A percentile compares a stretch with the other conserved stretches of the same genome.
These are phyloP conservation scores for Paraphaeosphaeria sporulosa DNA, from an alignment of 2,329 filamentous ascomycete genomes.

Conservation along the genomic window DNA sequence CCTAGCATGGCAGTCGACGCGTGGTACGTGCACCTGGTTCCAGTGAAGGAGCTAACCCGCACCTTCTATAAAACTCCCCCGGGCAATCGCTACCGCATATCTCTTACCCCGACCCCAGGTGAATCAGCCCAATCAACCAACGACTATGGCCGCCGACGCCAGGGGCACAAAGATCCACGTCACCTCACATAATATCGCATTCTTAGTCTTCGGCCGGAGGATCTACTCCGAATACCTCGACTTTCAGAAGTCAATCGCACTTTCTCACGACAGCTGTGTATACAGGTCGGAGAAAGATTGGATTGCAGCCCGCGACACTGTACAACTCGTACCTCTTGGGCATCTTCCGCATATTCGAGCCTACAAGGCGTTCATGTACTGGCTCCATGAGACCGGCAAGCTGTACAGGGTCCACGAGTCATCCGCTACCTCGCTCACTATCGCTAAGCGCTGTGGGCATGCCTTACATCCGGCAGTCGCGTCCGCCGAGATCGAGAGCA, in stretches of 20 bases:
- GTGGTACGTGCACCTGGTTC: background rate
- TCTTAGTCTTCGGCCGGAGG: background rate
- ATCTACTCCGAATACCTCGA: conserved; percentile 2
- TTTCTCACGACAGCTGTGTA: background rate
- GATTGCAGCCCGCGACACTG: background rate
- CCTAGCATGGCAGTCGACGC: background rate
- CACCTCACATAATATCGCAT: background rate
- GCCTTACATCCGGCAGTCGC: background rate
- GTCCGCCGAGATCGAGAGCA: background rate
- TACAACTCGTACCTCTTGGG: background rate
- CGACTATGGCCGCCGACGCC: background rate
- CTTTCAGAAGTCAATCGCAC: background rate
- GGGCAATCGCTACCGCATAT: background rate
- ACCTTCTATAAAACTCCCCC: background rate
- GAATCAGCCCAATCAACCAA: background rate
- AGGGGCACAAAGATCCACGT: background rate
- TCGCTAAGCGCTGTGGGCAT: background rate
- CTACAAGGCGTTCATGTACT: conserved; percentile 1
- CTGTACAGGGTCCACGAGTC: background rate
- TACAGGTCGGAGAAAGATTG: background rate
- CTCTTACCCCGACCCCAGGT: background rate
- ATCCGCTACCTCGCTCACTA: background rate
- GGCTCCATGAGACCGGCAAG: background rate
- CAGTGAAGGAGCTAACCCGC: background rate
- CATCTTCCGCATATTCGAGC: background rate